Base-by-base conservation (phyloP, 139 green algal species). In the Chlamydomonas sp. region DNA sequence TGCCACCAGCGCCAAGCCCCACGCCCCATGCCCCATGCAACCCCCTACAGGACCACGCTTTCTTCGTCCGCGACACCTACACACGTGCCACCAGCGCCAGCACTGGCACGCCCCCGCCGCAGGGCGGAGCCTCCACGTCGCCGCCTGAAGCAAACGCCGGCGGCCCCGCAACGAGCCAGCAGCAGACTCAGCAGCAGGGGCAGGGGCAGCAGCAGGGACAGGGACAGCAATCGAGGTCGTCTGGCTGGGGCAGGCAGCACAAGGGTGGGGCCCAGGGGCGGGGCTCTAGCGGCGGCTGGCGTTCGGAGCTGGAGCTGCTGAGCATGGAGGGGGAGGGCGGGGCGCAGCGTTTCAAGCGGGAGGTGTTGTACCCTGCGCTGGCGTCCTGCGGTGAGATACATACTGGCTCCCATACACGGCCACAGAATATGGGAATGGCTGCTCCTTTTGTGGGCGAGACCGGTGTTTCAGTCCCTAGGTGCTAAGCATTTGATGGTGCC, bases 21-120 rank as follows among this genome's bases (percentile, higher is more conserved):
- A n/a, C n/a, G n/a, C n/a, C 31, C 8, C 69, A 15, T 31, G 69
- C 14, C 14, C 8, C 14, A 6, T 16, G 1, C 59, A 3, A 20
- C 7, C 5, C 20, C 2, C 2, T 6, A 16, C 83, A 87, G 83
- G 83, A 87, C 49, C 73, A 62, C 2, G 73, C 83, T 2, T 87
- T 76, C 61, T 87, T 87, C 63, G 63, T 0, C 16, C 61, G 58
- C 1, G 83, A 74, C 20, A 66, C 83, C 7, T 87, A 87, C 71
- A 31, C 5, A 62, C 73, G 1, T 60, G 31, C 63, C n/a, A 78
- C 66, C 1, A 49, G 16, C 80, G 67, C 66, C 79, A 60, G 7
- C 17, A 67, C 9, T 14, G 5, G 15, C 80, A 59, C 31, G 67
- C 62, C 9, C 31, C 68, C 69, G 80, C 64, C 20, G 49, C 71